phyloP scores from a whole-genome alignment of 495 filamentous ascomycete species.

The Xylaria cubensis region DNA sequence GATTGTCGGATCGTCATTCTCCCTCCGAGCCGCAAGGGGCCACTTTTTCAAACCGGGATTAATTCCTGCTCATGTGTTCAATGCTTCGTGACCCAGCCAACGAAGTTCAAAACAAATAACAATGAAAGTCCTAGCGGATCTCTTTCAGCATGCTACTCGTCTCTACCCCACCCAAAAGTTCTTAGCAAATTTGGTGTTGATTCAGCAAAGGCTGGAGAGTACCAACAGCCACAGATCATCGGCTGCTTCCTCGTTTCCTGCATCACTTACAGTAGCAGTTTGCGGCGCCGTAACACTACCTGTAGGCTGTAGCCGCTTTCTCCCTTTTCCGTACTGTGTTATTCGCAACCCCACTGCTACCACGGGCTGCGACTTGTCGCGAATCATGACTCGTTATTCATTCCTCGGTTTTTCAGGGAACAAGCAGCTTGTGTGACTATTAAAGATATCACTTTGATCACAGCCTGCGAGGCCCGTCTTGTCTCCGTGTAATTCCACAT shows the following conservation, averaged over 20 bases:
- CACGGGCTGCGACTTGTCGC: conserved; percentile 16
- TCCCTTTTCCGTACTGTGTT: conserved; percentile 18
- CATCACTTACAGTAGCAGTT: neutral
- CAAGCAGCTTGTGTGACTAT: conserved; percentile 19
- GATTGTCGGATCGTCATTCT: conserved; percentile 15
- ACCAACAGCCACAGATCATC: conserved; percentile 5
- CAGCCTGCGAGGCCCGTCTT: conserved; percentile 17
- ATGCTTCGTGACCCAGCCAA: conserved; percentile 16
- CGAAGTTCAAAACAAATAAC: conserved; percentile 5
- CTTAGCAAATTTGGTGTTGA: neutral
- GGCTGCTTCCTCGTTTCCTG: neutral
- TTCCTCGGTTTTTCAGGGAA: conserved; percentile 8
- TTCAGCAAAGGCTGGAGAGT: neutral
- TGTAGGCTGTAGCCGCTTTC: conserved; percentile 16
- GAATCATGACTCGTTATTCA: conserved; percentile 19
- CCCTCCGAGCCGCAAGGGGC: conserved; percentile 22
- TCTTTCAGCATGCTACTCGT: neutral
- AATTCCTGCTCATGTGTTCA: conserved; percentile 9
- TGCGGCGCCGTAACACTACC: neutral
- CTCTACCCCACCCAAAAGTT: neutral
- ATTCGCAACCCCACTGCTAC: conserved; percentile 1
- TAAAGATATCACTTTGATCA: neutral
- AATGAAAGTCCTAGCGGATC: conserved; percentile 21
- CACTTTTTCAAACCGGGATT: conserved; percentile 10
- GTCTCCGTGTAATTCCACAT: conserved; percentile 18